A percentile compares a stretch with the other conserved stretches of the same genome.
Evolutionary conservation across 805 yeast species (phyloP).

Genomic region (Starmerella stellata): DNA sequence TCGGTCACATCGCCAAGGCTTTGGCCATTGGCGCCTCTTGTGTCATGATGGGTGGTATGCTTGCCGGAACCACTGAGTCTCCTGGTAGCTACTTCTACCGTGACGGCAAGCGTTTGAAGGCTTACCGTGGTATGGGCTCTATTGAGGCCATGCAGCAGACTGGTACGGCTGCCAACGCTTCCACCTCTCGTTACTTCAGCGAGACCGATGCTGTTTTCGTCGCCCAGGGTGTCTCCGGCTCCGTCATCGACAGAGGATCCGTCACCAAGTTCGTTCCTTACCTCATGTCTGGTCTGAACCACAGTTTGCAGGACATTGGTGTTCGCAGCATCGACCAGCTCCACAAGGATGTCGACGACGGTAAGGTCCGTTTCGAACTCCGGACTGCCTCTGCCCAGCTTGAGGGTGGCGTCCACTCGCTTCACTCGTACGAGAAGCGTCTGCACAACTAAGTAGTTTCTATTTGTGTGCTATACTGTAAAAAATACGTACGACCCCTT

Average conservation of each 20-base stretch:
- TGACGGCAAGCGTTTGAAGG: conserved; percentile 93
- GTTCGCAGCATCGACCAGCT: conserved; percentile 45
- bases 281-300: conserved; percentile 88
- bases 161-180: conserved; percentile 76
- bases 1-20: conserved; percentile 96
- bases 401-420: conserved; percentile 95
- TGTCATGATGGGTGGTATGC: conserved; percentile 99
- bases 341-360: conserved; percentile 43
- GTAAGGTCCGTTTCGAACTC: conserved; percentile 78
- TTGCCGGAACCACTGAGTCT: conserved; percentile 96
- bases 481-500: too few species aligned
- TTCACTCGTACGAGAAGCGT: conserved; percentile 94
- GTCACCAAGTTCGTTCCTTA: conserved; percentile 86
- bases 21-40: conserved; percentile 89
- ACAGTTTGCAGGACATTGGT: conserved; percentile 97
- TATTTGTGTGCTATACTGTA: too few species aligned
- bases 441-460: conserved; percentile 67
- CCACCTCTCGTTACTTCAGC: conserved; percentile 94
- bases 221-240: conserved; percentile 97
- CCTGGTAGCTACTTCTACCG: conserved; percentile 97
- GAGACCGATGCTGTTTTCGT: conserved; percentile 90
- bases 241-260: conserved; percentile 94
- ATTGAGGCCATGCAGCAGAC: conserved; percentile 96
- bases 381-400: conserved; percentile 98
- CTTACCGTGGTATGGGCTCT: conserved; percentile 99